Evolutionary conservation across 495 filamentous ascomycete species (phyloP), one percentile per base, ranked within the genome.

Genomic region (Penicillium antarcticum): DNA sequence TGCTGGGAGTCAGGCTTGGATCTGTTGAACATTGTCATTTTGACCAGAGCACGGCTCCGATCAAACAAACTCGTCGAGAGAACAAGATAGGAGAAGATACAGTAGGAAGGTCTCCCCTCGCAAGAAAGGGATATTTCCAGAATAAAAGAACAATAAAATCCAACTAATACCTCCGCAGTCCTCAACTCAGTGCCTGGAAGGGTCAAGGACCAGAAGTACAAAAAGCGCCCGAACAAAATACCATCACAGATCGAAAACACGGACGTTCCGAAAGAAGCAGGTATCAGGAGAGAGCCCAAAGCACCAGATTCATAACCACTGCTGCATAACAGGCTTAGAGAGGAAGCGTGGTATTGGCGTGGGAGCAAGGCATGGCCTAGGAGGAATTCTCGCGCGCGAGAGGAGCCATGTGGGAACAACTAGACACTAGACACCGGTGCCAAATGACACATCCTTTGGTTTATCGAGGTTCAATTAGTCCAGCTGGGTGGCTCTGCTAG

Each of bases 291-390:
- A 58, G 45, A 42, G 31, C 2, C 45, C 23, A 39, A 23, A 31
- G 16, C 37, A 18, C 21, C 14, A 16, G 23, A 33, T 17, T 56
- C 29, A 37, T 53, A 19, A 31, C 23, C 18, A 17, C 17, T 40
- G 10, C 17, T 34, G 40, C 41, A 37, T 51, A 39, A 38, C 42
- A 44, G 19, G 32, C 44, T 21, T 37, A 29, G 26, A 10, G 8
- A 10, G 26, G 16, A 29, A 55, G 55, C 55, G 48, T 57, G 55
- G 55, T 23, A 52, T 37, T 33, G 58, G 47, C 56, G 52, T 62
- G 60, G 60, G 56, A 56, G 50, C 45, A 62, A 59, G 56, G 56
- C 59, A 53, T 62, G 52, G 57, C 53, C 3, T 42, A 45, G 50
- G 47, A 40, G 40, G 42, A 55, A 45, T 57, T 56, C 42, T 52